phyloP scores from a whole-genome alignment of 176 grass and related monocot genomes.

The Juncus effusus region DNA sequence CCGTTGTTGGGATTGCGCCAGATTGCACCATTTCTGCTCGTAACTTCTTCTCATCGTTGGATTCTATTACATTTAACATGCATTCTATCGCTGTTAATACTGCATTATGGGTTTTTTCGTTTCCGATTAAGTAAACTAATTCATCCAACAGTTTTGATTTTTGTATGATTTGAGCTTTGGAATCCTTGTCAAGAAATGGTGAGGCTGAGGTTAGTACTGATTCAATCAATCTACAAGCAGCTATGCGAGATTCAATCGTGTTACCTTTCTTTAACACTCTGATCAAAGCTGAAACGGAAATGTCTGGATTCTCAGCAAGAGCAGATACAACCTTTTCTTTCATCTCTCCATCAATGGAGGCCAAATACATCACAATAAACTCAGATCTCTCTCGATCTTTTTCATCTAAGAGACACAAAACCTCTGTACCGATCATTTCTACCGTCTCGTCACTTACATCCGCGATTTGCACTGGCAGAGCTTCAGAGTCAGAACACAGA shows the following conservation, averaged over 20 bases:
- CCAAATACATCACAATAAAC: slow-evolving; percentile 44
- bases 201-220: slow-evolving; percentile 44
- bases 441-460: slow-evolving; percentile 38
- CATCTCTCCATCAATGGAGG: slow-evolving; percentile 33
- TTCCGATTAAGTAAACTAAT: slow-evolving; percentile 50
- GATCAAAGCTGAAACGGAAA: slow-evolving; percentile 42
- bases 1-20: slow-evolving; percentile 44
- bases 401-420: slow-evolving; percentile 33
- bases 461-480: slow-evolving; percentile 30
- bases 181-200: slow-evolving; percentile 39
- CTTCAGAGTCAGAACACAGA: slow-evolving; percentile 44
- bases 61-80: slow-evolving; percentile 49
- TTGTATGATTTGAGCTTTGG: slow-evolving; percentile 48
- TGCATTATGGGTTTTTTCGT: slow-evolving; percentile 23
- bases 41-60: slow-evolving; percentile 21
- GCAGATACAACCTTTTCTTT: slow-evolving; percentile 35
- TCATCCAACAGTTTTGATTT: slow-evolving; percentile 56
- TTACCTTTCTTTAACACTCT: slow-evolving; percentile 15
- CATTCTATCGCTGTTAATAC: slow-evolving; percentile 47
- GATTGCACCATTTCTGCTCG: slow-evolving; percentile 52
- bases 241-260: slow-evolving; percentile 33
- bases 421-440: slow-evolving; percentile 40
- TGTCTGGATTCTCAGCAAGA: slow-evolving; percentile 38
- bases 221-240: slow-evolving; percentile 33
- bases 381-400: slow-evolving; percentile 29